These are phyloP conservation scores for Babesia ovata DNA, from an alignment of 169 alveolate species.

Conservation along the genomic window DNA sequence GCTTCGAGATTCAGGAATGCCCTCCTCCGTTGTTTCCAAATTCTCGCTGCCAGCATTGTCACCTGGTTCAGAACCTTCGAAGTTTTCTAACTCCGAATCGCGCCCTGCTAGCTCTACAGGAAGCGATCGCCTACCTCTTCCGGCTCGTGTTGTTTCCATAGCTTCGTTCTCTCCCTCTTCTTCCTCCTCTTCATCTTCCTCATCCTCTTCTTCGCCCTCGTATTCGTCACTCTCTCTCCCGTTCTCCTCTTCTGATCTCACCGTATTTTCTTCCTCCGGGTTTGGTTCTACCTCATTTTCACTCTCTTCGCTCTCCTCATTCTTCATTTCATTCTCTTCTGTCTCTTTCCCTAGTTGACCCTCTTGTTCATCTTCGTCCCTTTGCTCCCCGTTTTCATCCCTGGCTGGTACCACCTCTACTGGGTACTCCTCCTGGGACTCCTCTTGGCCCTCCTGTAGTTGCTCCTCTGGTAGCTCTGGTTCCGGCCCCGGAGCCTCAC, in stretches of 20 bases:
- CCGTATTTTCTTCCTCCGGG: too few species aligned
- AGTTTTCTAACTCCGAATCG: too few species aligned
- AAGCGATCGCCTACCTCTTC: too few species aligned
- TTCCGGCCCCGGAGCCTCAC: neutral
- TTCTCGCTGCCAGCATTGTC: too few species aligned
- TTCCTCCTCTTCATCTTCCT: neutral
- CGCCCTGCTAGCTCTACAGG: too few species aligned
- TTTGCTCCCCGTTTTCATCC: neutral
- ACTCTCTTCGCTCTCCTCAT: neutral
- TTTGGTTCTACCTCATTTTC: neutral
- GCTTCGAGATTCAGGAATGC: too few species aligned
- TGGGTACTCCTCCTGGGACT: neutral
- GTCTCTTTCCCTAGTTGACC: neutral
- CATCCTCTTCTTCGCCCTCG: neutral
- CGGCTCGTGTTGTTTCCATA: too few species aligned
- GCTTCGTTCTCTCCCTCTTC: too few species aligned
- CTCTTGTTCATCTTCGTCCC: neutral
- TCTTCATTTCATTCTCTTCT: neutral
- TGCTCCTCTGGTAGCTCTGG: neutral
- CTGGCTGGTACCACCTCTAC: neutral
- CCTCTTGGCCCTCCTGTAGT: neutral
- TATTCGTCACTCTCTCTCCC: neutral
- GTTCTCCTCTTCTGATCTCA: neutral
- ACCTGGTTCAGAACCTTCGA: too few species aligned
- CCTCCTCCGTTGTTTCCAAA: too few species aligned